Evolutionary conservation across 441 rosid species (phyloP).

Genomic region (Gossypium lobatum): DNA sequence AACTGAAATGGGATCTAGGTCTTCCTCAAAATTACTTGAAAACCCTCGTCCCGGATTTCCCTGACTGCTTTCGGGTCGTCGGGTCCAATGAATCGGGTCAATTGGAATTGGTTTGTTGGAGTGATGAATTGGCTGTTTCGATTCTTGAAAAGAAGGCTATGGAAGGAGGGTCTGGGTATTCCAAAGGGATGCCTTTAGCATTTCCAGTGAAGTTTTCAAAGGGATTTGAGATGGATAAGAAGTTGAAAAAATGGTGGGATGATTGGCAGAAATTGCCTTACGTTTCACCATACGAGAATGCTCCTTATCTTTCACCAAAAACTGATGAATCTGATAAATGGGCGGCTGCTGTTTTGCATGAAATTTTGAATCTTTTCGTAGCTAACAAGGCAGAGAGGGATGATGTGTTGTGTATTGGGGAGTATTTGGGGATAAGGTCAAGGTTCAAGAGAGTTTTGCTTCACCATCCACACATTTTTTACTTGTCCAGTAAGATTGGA

Average conservation of each 20-base stretch:
- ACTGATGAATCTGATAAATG: slow-evolving; percentile 82
- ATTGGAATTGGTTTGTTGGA: slow-evolving; percentile 82
- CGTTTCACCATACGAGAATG: slow-evolving; percentile 71
- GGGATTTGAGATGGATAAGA: slow-evolving; percentile 68
- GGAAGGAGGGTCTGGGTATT: slow-evolving; percentile 22
- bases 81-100: slow-evolving; percentile 27
- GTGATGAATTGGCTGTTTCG: slow-evolving; percentile 51
- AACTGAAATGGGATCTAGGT: slow-evolving; percentile 70
- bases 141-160: slow-evolving; percentile 48
- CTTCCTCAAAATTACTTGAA: slow-evolving; percentile 49
- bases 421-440: slow-evolving; percentile 67
- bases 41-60: slow-evolving; percentile 58
- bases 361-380: slow-evolving; percentile 63
- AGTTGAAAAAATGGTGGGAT: slow-evolving; percentile 60
- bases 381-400: slow-evolving; percentile 67
- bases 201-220: slow-evolving; percentile 54
- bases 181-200: slow-evolving; percentile 42
- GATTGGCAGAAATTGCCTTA: slow-evolving; percentile 89
- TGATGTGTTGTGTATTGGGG: slow-evolving; percentile 50
- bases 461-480: slow-evolving; percentile 68
- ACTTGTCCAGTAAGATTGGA: slow-evolving; percentile 60
- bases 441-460: slow-evolving; percentile 82
- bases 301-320: slow-evolving; percentile 45
- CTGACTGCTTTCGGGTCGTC: slow-evolving; percentile 64
- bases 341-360: slow-evolving; percentile 66